Evolutionary conservation across 345 rosid species (phyloP).

Genomic region (Gossypium mustelinum): DNA sequence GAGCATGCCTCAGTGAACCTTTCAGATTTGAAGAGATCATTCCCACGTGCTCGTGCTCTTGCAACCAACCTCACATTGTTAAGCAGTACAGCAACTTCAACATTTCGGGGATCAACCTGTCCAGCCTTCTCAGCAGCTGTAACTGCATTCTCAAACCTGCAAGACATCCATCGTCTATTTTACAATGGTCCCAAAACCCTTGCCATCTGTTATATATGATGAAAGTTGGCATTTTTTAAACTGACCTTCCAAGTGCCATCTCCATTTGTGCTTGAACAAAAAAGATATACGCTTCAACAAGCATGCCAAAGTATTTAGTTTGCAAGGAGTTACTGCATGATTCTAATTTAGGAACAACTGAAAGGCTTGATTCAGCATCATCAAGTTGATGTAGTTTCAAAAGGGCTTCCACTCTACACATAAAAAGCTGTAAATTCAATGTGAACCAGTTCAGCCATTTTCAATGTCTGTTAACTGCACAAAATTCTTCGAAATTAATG

Average conservation of each 20-base stretch:
- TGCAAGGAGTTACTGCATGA: conserved; percentile 33
- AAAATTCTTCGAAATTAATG: conserved; percentile 8
- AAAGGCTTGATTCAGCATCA: conserved; percentile 59
- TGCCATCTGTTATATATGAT: conserved; percentile 6
- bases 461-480: background rate
- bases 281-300: conserved; percentile 62
- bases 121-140: conserved; percentile 75
- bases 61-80: conserved; percentile 61
- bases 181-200: conserved; percentile 25
- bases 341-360: conserved; percentile 47
- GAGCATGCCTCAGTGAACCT: conserved; percentile 91
- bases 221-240: conserved; percentile 18
- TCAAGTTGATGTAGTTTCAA: conserved; percentile 78
- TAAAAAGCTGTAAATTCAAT: conserved; percentile 74
- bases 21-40: conserved; percentile 90
- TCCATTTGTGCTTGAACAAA: conserved; percentile 82
- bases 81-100: conserved; percentile 55
- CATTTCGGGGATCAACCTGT: conserved; percentile 61
- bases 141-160: conserved; percentile 95
- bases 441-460: conserved; percentile 29
- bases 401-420: conserved; percentile 96
- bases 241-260: conserved; percentile 93
- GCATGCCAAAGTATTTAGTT: conserved; percentile 67
- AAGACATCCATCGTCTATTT: conserved; percentile 39
- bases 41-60: conserved; percentile 78